Evolutionary conservation across 2,329 filamentous ascomycete genomes (phyloP).

Genomic region (Neonectria hederae): DNA sequence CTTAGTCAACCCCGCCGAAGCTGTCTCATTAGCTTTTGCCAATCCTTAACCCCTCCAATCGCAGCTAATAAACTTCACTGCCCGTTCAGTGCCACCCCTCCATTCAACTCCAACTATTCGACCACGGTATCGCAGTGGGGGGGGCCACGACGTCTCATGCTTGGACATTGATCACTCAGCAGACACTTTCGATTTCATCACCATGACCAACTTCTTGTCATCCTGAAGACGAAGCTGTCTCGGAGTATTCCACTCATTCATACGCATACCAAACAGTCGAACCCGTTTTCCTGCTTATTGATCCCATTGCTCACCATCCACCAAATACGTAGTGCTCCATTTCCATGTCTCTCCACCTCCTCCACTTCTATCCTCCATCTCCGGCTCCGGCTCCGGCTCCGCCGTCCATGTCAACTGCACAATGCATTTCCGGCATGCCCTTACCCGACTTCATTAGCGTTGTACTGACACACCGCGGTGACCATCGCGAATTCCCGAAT

Average conservation of each 20-base stretch:
- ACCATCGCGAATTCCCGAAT: slow-evolving; percentile 4
- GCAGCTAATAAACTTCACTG: neutral
- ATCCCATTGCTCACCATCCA: neutral
- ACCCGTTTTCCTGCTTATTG: neutral
- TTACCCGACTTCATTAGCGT: neutral
- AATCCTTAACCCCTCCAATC: neutral
- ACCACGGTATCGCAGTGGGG: too few species aligned
- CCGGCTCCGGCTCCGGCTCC: neutral
- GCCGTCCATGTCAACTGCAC: slow-evolving; percentile 10
- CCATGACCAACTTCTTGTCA: slow-evolving; percentile 15
- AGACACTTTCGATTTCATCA: neutral
- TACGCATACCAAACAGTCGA: neutral
- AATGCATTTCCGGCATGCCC: slow-evolving; percentile 2
- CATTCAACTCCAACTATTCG: too few species aligned
- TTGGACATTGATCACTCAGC: slow-evolving; percentile 21
- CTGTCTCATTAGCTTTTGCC: neutral
- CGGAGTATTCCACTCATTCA: neutral
- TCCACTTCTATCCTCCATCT: neutral
- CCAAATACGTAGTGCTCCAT: neutral
- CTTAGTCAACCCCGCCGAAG: slow-evolving; percentile 12
- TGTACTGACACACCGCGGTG: slow-evolving; percentile 20
- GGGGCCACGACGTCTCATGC: neutral
- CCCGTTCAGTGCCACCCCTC: neutral
- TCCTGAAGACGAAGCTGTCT: neutral
- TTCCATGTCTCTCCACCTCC: neutral